Evolutionary conservation across 371 early-diverging fungal species (phyloP), one percentile per base, ranked within the genome.

Genomic region (Mucor circinelloides): DNA sequence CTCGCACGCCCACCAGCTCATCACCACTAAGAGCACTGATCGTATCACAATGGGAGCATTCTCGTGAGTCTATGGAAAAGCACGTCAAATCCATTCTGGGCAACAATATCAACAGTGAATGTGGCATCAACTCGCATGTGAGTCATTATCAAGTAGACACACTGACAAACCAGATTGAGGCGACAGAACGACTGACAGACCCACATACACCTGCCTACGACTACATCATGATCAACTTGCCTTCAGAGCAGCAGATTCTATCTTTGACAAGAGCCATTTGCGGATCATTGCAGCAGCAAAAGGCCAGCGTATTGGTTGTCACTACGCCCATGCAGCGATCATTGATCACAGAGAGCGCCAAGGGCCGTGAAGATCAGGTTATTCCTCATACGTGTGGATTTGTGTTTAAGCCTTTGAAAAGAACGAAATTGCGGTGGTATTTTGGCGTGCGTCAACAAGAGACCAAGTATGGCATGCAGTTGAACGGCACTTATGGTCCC

Each of bases 301-400:
- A 78, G 48, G 79, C 83, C 8, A 80, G 74, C 62, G 80, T 82
- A 0, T 70, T 86, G 30, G 79, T 88, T 10, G 74, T 88, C 38
- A 88, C 88, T 0, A 88, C 86, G 2, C 88, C 86, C 3, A 84
- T 88, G 66, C 88, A 88, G 30, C 80, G 88, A 2, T 83, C 85
- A 0, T 64, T 78, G 3, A 81, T 88, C 30, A 84, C 83, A 66
- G 88, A 85, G 30, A 75, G 69, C 8, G 81, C 84, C 10, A 76
- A 77, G 36, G 78, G 76, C 0, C 59, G 60, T 3, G 77, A 77
- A 34, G 62, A 69, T 2, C 71, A 68, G 13, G 56, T 73, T n/a
- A 69, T 85, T 17, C 85, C 85, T 0, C 36, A 69, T 6, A 76
- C 71, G 17, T 81, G 83, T 50, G 85, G 85, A 13, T 88, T 86